Conservation (phyloP, 2,329 filamentous ascomycete genomes). For the Elsinoe arachidis region DNA sequence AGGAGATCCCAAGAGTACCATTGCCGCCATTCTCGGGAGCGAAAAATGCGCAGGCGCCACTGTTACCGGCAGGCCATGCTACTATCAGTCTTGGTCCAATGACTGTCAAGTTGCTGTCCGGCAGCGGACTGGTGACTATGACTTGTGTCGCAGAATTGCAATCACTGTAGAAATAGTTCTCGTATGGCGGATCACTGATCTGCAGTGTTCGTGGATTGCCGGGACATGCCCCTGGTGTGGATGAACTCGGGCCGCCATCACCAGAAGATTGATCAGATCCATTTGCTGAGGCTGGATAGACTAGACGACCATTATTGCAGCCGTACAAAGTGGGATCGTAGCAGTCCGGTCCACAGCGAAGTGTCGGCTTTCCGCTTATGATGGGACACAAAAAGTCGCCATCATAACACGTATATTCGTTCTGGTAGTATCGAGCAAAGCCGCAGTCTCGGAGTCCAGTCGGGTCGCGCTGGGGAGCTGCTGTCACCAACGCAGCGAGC, state of each 20-base stretch:
- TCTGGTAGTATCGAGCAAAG: constrained; percentile 5
- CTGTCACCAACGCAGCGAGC: not conserved
- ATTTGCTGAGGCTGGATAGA: constrained; percentile 19
- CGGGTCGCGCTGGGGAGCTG: not conserved
- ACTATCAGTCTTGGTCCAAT: constrained; percentile 40
- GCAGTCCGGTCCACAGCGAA: constrained; percentile 30
- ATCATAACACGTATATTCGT: constrained; percentile 33
- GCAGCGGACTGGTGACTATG: constrained; percentile 50
- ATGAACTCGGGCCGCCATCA: not conserved
- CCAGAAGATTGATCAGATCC: constrained; percentile 14
- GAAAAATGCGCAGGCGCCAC: constrained; percentile 51
- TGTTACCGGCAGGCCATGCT: constrained; percentile 59
- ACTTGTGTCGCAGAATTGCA: constrained; percentile 52
- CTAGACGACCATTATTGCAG: constrained; percentile 19
- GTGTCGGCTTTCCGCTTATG: constrained; percentile 26
- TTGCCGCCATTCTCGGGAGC: constrained; percentile 45
- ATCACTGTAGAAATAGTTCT: constrained; percentile 59
- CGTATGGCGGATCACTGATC: constrained; percentile 50
- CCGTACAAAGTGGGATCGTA: constrained; percentile 29
- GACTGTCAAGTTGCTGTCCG: constrained; percentile 45
- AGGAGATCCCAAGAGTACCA: constrained; percentile 44
- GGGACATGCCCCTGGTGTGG: constrained; percentile 15
- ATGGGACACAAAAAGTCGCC: constrained; percentile 31
- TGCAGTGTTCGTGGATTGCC: constrained; percentile 32
- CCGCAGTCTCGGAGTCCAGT: constrained; percentile 2